phyloP scores from a whole-genome alignment of 768 basidiomycete genomes.

The Suillus lakei region DNA sequence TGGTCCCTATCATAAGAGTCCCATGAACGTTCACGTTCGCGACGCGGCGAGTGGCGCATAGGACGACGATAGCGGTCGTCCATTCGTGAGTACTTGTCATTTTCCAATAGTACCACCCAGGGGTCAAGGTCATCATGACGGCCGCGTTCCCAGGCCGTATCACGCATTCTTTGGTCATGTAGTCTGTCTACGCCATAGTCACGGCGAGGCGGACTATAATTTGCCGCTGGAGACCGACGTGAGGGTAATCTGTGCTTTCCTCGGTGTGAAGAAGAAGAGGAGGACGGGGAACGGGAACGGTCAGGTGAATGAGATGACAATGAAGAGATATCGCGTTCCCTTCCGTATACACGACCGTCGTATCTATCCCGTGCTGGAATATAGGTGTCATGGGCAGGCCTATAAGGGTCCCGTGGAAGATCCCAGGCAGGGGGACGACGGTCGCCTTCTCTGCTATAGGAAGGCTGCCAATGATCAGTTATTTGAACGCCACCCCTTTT shows the following conservation, averaged over 20 bases:
- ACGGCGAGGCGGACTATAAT: constrained; percentile 45
- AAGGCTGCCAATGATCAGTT: constrained; percentile 30
- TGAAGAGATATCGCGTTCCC: constrained; percentile 25
- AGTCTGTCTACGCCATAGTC: constrained; percentile 38
- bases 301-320: constrained; percentile 33
- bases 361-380: constrained; percentile 30
- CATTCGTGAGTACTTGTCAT: constrained; percentile 4
- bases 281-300: constrained; percentile 46
- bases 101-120: constrained; percentile 17
- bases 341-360: constrained; percentile 25
- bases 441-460: constrained; percentile 29
- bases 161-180: constrained; percentile 42
- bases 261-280: constrained; percentile 39
- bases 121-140: constrained; percentile 20
- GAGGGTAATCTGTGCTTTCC: constrained; percentile 40
- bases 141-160: constrained; percentile 38
- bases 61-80: constrained; percentile 21
- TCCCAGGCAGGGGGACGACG: constrained; percentile 29
- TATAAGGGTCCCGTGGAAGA: constrained; percentile 26
- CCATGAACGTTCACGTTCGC: constrained; percentile 22
- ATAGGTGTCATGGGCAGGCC: constrained; percentile 21
- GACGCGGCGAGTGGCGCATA: constrained; percentile 13
- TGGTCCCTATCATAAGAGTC: constrained; percentile 16
- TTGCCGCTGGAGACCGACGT: constrained; percentile 37
- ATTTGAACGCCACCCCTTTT: neutral